These are phyloP conservation scores for Haplographium delicatum DNA, from an alignment of 495 filamentous ascomycete species.

Conservation along the genomic window DNA sequence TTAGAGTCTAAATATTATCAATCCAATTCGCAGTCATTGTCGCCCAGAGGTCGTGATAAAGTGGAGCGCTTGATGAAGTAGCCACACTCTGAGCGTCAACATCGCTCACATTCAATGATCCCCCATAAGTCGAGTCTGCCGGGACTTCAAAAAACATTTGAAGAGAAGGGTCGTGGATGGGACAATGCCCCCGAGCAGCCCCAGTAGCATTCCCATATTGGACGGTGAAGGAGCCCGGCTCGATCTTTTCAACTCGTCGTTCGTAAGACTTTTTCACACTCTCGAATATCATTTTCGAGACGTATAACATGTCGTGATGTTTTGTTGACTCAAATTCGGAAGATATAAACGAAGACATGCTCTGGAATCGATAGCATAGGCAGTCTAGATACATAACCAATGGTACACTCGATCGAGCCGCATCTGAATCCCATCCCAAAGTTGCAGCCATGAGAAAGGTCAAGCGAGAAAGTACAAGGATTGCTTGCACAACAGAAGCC, in stretches of 20 bases:
- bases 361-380: conserved; percentile 19
- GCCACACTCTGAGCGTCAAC: background rate
- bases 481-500: conserved; percentile 24
- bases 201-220: conserved; percentile 7
- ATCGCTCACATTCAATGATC: conserved; percentile 4
- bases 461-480: conserved; percentile 30
- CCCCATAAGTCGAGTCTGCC: conserved; percentile 8
- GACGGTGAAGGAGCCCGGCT: background rate
- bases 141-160: background rate
- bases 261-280: conserved; percentile 20
- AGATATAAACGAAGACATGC: conserved; percentile 1
- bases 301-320: conserved; percentile 13
- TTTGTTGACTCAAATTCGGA: background rate
- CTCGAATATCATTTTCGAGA: conserved; percentile 16
- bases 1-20: background rate
- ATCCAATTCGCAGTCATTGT: conserved; percentile 17
- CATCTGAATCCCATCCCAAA: conserved; percentile 22
- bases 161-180: conserved; percentile 15
- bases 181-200: conserved; percentile 17
- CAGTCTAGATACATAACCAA: conserved; percentile 22
- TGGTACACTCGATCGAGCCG: conserved; percentile 12
- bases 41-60: conserved; percentile 24
- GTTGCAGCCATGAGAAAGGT: conserved; percentile 27
- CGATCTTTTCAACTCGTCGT: conserved; percentile 14
- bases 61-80: background rate